Conservation (phyloP, 2,329 filamentous ascomycete species). For the Onygenales sp. region DNA sequence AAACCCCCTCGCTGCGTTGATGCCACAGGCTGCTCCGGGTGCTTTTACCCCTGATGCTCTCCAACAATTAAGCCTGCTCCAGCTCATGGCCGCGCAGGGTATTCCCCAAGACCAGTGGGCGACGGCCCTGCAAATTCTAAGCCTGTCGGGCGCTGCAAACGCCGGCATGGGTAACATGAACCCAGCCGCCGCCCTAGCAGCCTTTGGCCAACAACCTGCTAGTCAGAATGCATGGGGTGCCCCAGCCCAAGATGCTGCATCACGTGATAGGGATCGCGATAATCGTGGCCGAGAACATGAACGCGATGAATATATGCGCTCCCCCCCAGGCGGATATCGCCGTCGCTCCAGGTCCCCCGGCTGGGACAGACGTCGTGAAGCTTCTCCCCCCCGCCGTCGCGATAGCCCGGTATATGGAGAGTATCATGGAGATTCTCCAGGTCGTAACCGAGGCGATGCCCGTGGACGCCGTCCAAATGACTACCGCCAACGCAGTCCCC, state of each 20-base stretch:
- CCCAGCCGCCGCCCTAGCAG: conserved; percentile 34
- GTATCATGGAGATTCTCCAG: conserved; percentile 62
- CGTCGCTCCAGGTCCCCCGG: conserved; percentile 74
- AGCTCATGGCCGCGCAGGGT: conserved; percentile 65
- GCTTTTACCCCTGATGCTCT: conserved; percentile 40
- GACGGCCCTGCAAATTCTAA: conserved; percentile 45
- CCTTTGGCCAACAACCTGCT: conserved; percentile 22
- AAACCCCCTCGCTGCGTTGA: conserved; percentile 33
- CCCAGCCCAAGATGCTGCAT: conserved; percentile 19
- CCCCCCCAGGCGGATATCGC: conserved; percentile 50
- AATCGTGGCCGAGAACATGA: conserved; percentile 18
- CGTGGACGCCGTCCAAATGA: conserved; percentile 46
- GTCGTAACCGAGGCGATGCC: conserved; percentile 47
- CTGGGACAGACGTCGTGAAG: conserved; percentile 59
- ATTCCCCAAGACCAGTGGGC: conserved; percentile 69
- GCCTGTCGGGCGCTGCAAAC: conserved; percentile 25
- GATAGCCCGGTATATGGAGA: conserved; percentile 63
- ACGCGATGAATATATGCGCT: conserved; percentile 46
- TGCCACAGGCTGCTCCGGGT: conserved; percentile 31
- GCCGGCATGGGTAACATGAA: conserved; percentile 23
- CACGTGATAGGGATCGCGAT: conserved; percentile 42
- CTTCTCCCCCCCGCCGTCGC: conserved; percentile 52
- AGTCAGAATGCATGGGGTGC: conserved; percentile 14
- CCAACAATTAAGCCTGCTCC: conserved; percentile 65
- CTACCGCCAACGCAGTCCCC: conserved; percentile 83